phyloP scores from a whole-genome alignment of 2,329 filamentous ascomycete species.

The Dendrostoma leiphaemia region DNA sequence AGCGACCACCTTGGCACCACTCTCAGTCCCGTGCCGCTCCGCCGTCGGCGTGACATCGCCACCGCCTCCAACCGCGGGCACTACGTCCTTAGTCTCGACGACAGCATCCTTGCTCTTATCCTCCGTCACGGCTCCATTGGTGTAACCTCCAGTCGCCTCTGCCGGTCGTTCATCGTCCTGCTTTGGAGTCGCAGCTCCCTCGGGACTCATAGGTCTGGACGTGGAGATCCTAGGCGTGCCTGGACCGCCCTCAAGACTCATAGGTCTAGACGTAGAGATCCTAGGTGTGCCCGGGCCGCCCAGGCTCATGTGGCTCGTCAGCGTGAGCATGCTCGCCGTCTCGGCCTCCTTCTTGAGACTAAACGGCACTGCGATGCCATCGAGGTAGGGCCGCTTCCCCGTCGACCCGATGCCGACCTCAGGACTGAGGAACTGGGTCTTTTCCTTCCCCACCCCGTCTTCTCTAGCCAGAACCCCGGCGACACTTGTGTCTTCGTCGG shows the following conservation, averaged over 20 bases:
- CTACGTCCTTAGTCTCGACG: neutral
- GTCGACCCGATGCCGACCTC: constrained; percentile 44
- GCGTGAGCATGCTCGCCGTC: constrained; percentile 69
- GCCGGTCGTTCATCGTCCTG: neutral
- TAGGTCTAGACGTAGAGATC: constrained; percentile 30
- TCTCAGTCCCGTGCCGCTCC: no score
- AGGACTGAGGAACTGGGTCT: constrained; percentile 35
- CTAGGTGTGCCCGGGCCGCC: constrained; percentile 27
- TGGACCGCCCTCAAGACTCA: constrained; percentile 26
- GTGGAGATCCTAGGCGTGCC: constrained; percentile 23
- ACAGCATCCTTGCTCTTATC: neutral
- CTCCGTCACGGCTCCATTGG: no score
- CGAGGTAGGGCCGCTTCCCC: constrained; percentile 64
- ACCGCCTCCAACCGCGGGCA: neutral
- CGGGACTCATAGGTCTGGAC: constrained; percentile 33
- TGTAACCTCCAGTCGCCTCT: neutral
- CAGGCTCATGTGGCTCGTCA: constrained; percentile 44
- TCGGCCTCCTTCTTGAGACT: constrained; percentile 62
- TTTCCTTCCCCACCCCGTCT: constrained; percentile 25
- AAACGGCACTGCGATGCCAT: constrained; percentile 72
- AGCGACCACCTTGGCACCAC: no score
- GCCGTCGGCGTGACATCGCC: constrained; percentile 12
- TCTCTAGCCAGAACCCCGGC: constrained; percentile 42
- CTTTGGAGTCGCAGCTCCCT: neutral
- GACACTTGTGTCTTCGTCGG: constrained; percentile 38